Evolutionary conservation across 495 filamentous ascomycete genomes (phyloP).

Genomic region (Letharia columbiana): DNA sequence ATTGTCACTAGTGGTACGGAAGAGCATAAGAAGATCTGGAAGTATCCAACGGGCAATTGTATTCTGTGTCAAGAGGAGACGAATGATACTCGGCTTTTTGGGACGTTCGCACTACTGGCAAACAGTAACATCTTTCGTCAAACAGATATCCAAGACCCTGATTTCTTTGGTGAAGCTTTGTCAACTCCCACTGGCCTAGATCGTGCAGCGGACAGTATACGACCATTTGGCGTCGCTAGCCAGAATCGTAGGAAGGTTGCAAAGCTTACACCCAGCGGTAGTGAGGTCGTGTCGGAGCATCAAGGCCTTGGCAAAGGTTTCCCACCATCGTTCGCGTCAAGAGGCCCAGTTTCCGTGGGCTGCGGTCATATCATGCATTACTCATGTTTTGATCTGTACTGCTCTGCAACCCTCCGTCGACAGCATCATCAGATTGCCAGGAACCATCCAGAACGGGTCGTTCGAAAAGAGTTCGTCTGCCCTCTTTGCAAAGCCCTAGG

Average conservation of each 20-base stretch:
- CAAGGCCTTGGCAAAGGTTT: slow-evolving; percentile 87
- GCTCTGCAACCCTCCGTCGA: slow-evolving; percentile 66
- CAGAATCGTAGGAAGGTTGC: slow-evolving; percentile 71
- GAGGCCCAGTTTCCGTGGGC: slow-evolving; percentile 80
- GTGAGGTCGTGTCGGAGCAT: slow-evolving; percentile 60
- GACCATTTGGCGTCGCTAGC: slow-evolving; percentile 83
- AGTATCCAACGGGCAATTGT: slow-evolving; percentile 89
- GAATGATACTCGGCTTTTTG: slow-evolving; percentile 78
- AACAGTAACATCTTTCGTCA: slow-evolving; percentile 82
- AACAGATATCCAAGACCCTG: slow-evolving; percentile 69
- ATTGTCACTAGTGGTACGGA: slow-evolving; percentile 45
- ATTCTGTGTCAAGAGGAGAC: slow-evolving; percentile 96
- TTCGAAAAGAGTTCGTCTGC: slow-evolving; percentile 82
- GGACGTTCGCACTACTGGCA: slow-evolving; percentile 81
- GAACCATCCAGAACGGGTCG: slow-evolving; percentile 74
- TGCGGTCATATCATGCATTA: slow-evolving; percentile 99
- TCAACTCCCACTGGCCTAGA: slow-evolving; percentile 74
- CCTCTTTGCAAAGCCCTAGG: slow-evolving; percentile 97
- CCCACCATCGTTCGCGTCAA: slow-evolving; percentile 51
- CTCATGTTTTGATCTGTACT: slow-evolving; percentile 86
- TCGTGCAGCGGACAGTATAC: slow-evolving; percentile 65
- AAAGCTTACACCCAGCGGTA: slow-evolving; percentile 64
- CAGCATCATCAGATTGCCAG: slow-evolving; percentile 88
- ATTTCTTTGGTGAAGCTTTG: slow-evolving; percentile 71
- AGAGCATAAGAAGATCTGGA: slow-evolving; percentile 69